Percentiles rank a stretch among this genome's conserved stretches.
phyloP scores from a whole-genome alignment of 1,284 basidiomycete genomes.

The Naganishia sp. region DNA sequence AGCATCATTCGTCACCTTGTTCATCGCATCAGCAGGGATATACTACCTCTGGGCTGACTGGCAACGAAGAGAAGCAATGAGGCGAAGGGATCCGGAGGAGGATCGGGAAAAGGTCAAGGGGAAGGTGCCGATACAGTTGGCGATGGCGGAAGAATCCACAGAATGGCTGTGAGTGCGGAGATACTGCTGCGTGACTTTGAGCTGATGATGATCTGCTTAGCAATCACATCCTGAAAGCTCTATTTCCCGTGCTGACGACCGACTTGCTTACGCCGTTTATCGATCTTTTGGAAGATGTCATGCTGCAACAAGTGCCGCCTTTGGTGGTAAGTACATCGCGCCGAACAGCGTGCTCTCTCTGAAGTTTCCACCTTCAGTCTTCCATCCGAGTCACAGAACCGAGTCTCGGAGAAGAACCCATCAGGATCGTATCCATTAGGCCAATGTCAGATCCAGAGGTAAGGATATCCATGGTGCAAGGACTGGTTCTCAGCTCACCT shows the following conservation, averaged over 20 bases:
- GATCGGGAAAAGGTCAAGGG: slow-evolving; percentile 30
- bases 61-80: slow-evolving; percentile 15
- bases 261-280: slow-evolving; percentile 54
- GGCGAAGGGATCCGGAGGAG: slow-evolving; percentile 20
- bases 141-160: slow-evolving; percentile 11
- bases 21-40: not conserved
- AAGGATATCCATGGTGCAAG: not conserved
- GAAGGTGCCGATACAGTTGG: slow-evolving; percentile 3
- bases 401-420: slow-evolving; percentile 47
- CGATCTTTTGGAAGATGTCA: slow-evolving; percentile 53
- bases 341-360: not conserved
- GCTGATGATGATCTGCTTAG: not conserved
- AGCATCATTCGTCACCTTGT: slow-evolving; percentile 12
- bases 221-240: slow-evolving; percentile 48
- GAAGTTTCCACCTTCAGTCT: slow-evolving; percentile 37
- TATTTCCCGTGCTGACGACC: slow-evolving; percentile 53
- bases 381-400: slow-evolving; percentile 49
- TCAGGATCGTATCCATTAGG: slow-evolving; percentile 48
- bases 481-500: not conserved
- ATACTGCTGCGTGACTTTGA: not conserved
- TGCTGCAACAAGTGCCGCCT: slow-evolving; percentile 51
- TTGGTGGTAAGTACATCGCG: slow-evolving; percentile 44
- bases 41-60: slow-evolving; percentile 33
- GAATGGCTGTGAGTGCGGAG: slow-evolving; percentile 23
- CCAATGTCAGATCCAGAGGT: slow-evolving; percentile 46